Base-by-base conservation (phyloP, 495 filamentous ascomycete genomes). In the Alectoria sarmentosa region DNA sequence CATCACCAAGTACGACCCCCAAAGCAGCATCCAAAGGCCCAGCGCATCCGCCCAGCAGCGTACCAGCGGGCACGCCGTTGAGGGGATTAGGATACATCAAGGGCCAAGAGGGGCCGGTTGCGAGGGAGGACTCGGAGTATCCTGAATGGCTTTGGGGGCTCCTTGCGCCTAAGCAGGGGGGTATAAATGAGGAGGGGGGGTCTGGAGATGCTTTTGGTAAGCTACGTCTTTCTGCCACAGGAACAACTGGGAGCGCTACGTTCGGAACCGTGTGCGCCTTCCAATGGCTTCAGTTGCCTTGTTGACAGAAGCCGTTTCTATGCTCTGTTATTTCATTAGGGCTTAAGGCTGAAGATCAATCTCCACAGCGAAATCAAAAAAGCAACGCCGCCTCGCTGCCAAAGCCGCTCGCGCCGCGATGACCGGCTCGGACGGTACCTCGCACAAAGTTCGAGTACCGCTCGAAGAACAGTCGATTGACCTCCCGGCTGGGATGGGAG, bases 1-100 rank as follows among this genome's bases (percentile, higher is more conserved):
- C 52, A 34, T 55, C 52, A n/a, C 36, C 74, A 76, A 58, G 10
- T 61, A 68, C 70, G 44, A 68, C 73, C 69, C 13, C 28, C 32
- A 65, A 65, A 58, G 61, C 46, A 49, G 23, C 62, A 37, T 74
- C 67, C 32, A 66, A 77, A 21, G 41, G n/a, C 23, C 72, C 71
- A 34, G 38, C 64, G 13, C 28, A 44, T 55, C 30, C 65, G 28
- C 32, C 69, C 6, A 85, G 83, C 60, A 84, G 75, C 52, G 87
- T 86, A 58, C 75, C 80, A 1, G 84, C 86, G 4, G 94, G 94
- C 26, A 91, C 89, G 4, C 76, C 81, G 41, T 72, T 98, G 61
- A 85, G 79, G 38, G 91, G 92, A 10, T 80, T 98, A 66, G 95
- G 91, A 74, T 96, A 94, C 78, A 78, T 95, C 71, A 97, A 96